phyloP scores from a whole-genome alignment of 352 stramenopile genomes.

The Phytopythium sindhum region DNA sequence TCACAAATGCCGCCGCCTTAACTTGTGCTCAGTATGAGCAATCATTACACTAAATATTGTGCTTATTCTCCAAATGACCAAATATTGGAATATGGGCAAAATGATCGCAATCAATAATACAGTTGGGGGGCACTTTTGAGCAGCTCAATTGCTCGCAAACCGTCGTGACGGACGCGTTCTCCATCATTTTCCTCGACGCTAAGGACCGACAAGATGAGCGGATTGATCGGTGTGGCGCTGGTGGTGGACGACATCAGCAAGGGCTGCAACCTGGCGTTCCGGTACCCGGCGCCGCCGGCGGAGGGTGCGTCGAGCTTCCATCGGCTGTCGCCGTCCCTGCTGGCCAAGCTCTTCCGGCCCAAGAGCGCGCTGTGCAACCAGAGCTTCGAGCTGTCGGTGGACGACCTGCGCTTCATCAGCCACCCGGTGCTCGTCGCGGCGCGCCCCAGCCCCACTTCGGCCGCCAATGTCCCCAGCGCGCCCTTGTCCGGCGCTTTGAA shows the following conservation, averaged over 20 bases:
- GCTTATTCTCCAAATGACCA: too few relatives aligned
- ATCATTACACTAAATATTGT: too few relatives aligned
- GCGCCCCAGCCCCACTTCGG: conserved; percentile 14
- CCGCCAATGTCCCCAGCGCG: conserved; percentile 3
- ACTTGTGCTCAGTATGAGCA: too few relatives aligned
- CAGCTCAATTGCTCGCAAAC: too few relatives aligned
- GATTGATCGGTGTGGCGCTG: conserved; percentile 68
- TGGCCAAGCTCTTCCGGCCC: conserved; percentile 85
- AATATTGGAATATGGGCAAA: too few relatives aligned
- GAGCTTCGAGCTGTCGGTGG: conserved; percentile 86
- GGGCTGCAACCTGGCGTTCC: conserved; percentile 82
- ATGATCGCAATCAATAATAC: too few relatives aligned
- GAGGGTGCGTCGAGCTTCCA: conserved; percentile 73
- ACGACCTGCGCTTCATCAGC: conserved; percentile 84
- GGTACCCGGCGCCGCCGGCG: conserved; percentile 64
- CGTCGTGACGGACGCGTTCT: too few relatives aligned
- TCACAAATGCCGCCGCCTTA: too few relatives aligned
- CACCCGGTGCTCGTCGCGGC: conserved; percentile 76
- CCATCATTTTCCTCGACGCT: neutral
- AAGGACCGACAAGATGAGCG: conserved; percentile 17
- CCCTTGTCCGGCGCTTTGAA: neutral
- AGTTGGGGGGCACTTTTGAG: too few relatives aligned
- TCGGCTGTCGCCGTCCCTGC: conserved; percentile 61
- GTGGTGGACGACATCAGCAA: conserved; percentile 89
- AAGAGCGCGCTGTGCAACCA: conserved; percentile 87